A percentile compares a stretch with the other conserved stretches of the same genome.
phyloP scores from a whole-genome alignment of 179 eudicot species.

The Heliamphora pulchella region DNA sequence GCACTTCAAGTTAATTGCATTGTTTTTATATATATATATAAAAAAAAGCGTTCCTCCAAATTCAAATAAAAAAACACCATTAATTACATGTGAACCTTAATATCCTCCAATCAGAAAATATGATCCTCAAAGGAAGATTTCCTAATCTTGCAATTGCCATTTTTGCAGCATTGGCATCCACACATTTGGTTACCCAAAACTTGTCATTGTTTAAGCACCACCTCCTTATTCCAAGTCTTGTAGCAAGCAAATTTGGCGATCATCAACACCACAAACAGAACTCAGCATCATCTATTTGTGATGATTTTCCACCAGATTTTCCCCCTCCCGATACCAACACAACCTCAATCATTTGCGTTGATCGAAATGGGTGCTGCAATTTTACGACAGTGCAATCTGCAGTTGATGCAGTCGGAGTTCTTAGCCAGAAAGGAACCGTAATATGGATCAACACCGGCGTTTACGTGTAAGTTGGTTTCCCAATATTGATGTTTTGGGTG shows the following conservation, averaged over 20 bases:
- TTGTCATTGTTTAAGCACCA: conserved; percentile 16
- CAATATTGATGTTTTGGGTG: no score
- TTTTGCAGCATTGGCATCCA: conserved; percentile 35
- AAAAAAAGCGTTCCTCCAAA: background rate
- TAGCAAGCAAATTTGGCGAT: background rate
- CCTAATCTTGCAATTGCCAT: conserved; percentile 26
- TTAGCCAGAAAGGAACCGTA: conserved; percentile 48
- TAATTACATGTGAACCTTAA: background rate
- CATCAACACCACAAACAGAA: conserved; percentile 23
- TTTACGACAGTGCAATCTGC: conserved; percentile 80
- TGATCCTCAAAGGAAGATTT: conserved; percentile 30
- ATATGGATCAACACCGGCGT: conserved; percentile 77
- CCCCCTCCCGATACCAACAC: conserved; percentile 64
- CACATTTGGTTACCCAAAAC: conserved; percentile 24
- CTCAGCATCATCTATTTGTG: conserved; percentile 34
- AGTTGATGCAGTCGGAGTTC: conserved; percentile 49
- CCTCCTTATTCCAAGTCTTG: background rate
- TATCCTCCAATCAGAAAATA: conserved; percentile 14
- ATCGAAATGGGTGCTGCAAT: conserved; percentile 82
- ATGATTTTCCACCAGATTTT: conserved; percentile 59
- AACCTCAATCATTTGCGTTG: conserved; percentile 62
- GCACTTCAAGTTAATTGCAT: conserved; percentile 48
- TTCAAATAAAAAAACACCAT: background rate
- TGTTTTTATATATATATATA: background rate
- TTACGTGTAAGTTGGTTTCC: conserved; percentile 50